Evolutionary conservation across 2,329 filamentous ascomycete genomes (phyloP), one percentile per base, ranked within the genome.

Genomic region (Phyllachora maydis): DNA sequence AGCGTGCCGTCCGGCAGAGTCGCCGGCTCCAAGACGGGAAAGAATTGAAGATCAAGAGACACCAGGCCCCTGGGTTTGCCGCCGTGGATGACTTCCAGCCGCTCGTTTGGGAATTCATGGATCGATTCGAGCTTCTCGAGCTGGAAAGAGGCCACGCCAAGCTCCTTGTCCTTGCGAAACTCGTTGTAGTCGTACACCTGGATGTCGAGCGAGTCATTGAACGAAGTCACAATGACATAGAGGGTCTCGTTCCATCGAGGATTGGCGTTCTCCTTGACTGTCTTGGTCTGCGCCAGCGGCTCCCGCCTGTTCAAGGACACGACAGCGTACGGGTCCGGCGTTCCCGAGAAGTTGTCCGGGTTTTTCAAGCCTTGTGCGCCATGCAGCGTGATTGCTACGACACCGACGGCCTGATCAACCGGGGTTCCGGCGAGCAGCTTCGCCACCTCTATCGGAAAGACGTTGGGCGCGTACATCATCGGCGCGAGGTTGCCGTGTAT

Each of bases 381-480:
- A 44, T 98, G 81, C 31, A 98, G 63, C 5, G 82, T 92, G 30
- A 98, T 59, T 13, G 85, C 85, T 25, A 98, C 50, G 6, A 98
- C 83, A 44, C 88, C 88, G 39, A 98, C 81, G 8, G 88, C 88
- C 49, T 92, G 79, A 43, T 98, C 90, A 23, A 98, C 78, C 0
- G 88, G 71, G 28, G 77, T 85, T 28, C 88, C 88, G 20, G 85
- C 78, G 32, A 98, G 60, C 79, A 98, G 88, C 61, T 98, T 95
- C 36, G 88, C 88, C 27, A 98, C 81, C 42, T 98, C 88, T 34
- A 98, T 88, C 10, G 88, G 88, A 58, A 98, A 98, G 23, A 95
- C 82, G 37, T 98, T 92, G 6, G 88, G 88, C 18, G 70, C 73
- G 43, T 98, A 98, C 81, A 98, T 92, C 75, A 98, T 95, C 0